Evolutionary conservation across 768 basidiomycete species (phyloP), one percentile per base, ranked within the genome.

Genomic region (Fibroporia radiculosa): DNA sequence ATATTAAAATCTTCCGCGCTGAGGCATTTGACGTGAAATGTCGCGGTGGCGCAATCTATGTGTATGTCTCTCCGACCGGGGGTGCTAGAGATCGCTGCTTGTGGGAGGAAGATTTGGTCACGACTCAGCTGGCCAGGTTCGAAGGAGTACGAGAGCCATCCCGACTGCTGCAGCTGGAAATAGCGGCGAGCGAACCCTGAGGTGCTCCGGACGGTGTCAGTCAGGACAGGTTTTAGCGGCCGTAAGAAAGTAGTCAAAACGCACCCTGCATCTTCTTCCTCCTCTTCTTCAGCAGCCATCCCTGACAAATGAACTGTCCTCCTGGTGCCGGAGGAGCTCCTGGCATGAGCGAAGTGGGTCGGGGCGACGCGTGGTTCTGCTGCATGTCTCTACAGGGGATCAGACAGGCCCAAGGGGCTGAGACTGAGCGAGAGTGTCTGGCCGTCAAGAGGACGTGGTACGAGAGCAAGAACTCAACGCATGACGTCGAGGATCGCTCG

Each of bases 261-360:
- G 40, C 53, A 81, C 88, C 88, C 69, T 91, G 89, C 83, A 90
- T 82, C 67, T 78, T 87, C 72, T 87, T 89, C 51, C 88, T 70
- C 53, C 88, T 71, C 66, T 92, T 92, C 69, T 91, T 91, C 49
- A 91, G 70, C 4, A 90, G 65, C 86, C 86, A 91, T 66, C 88
- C 88, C 54, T 85, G 73, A 40, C 66, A 71, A 3, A 84, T 50
- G 40, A 78, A 57, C 18, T 42, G 41, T 13, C 13, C 39, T 40
- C 29, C 41, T 28, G n/a, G 29, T 16, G 20, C 32, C 20, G 8
- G n/a, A 42, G 41, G 25, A 42, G 41, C n/a, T n/a, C n/a, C n/a
- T n/a, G n/a, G 41, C 6, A 42, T 18, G n/a, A n/a, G n/a, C n/a
- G 41, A 5, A 35, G 7, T 8, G 8, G 34, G 34, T 35, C 34